Percentiles rank a stretch among this genome's conserved stretches.
Conservation (phyloP, 2,329 filamentous ascomycete genomes). For the Neofusicoccum umdonicola region DNA sequence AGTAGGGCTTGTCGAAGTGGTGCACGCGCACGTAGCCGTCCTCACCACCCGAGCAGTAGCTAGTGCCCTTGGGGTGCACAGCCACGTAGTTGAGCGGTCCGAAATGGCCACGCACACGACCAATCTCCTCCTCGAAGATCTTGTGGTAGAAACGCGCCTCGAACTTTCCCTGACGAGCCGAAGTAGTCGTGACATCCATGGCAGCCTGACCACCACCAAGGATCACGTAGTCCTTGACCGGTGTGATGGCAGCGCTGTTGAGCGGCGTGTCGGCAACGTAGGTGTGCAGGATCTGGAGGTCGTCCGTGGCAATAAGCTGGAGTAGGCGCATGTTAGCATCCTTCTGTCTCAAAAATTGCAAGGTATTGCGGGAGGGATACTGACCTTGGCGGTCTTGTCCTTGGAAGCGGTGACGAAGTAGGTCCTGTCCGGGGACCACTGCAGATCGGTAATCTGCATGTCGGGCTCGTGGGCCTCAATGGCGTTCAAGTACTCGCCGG, state of each 20-base stretch:
- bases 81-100: slow-evolving; percentile 96
- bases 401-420: slow-evolving; percentile 99
- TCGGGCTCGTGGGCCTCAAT: slow-evolving; percentile 84
- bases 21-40: slow-evolving; percentile 98
- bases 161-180: slow-evolving; percentile 95
- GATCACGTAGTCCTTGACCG: slow-evolving; percentile 96
- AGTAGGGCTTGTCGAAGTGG: slow-evolving; percentile 98
- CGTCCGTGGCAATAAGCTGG: slow-evolving; percentile 76
- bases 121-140: slow-evolving; percentile 98
- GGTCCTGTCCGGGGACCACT: slow-evolving; percentile 90
- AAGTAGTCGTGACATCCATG: slow-evolving; percentile 97
- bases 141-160: slow-evolving; percentile 99
- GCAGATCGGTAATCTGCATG: slow-evolving; percentile 82
- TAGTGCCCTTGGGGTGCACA: slow-evolving; percentile 83
- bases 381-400: slow-evolving; percentile 92
- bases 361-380: slow-evolving; percentile 14
- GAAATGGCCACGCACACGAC: slow-evolving; percentile 94
- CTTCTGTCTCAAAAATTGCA: background rate
- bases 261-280: slow-evolving; percentile 90
- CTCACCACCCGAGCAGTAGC: slow-evolving; percentile 94
- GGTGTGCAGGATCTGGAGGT: slow-evolving; percentile 89
- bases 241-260: slow-evolving; percentile 90
- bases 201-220: slow-evolving; percentile 97
- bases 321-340: background rate
- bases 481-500: slow-evolving; percentile 77